Evolutionary conservation across 2,329 filamentous ascomycete genomes (phyloP).

Genomic region (Cladophialophora immunda): DNA sequence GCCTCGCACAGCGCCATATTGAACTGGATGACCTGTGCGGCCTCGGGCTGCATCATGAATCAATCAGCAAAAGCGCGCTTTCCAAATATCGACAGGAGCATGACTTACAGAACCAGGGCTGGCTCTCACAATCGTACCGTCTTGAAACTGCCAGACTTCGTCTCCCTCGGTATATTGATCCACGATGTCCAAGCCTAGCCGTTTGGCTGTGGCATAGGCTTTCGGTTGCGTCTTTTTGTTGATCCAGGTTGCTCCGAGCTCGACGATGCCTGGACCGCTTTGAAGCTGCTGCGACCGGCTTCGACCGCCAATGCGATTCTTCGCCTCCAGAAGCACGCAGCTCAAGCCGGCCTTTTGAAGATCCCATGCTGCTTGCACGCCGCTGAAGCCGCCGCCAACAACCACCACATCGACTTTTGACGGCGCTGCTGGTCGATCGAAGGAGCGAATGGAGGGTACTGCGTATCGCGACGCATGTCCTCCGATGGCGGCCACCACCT

Average conservation of each 20-base stretch:
- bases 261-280: conserved; percentile 48
- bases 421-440: conserved; percentile 21
- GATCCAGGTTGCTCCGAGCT: conserved; percentile 68
- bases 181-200: conserved; percentile 51
- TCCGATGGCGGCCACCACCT: conserved; percentile 48
- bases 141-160: conserved; percentile 51
- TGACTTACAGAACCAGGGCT: conserved; percentile 20
- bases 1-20: conserved; percentile 20
- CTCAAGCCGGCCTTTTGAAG: conserved; percentile 50
- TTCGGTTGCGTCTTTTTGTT: conserved; percentile 63
- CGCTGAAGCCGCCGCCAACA: conserved; percentile 57
- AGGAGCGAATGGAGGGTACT: conserved; percentile 3
- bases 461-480: conserved; percentile 23
- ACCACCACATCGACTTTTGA: conserved; percentile 47
- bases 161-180: conserved; percentile 59
- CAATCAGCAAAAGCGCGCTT: background rate
- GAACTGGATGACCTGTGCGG: conserved; percentile 15
- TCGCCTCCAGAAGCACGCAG: conserved; percentile 58
- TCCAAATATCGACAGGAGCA: background rate
- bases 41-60: conserved; percentile 8
- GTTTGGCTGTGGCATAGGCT: conserved; percentile 50
- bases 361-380: conserved; percentile 48
- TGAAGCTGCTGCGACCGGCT: conserved; percentile 52
- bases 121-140: conserved; percentile 42
- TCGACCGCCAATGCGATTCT: conserved; percentile 62